phyloP scores from a whole-genome alignment of 805 yeast genomes.

The Candida ponderosae region DNA sequence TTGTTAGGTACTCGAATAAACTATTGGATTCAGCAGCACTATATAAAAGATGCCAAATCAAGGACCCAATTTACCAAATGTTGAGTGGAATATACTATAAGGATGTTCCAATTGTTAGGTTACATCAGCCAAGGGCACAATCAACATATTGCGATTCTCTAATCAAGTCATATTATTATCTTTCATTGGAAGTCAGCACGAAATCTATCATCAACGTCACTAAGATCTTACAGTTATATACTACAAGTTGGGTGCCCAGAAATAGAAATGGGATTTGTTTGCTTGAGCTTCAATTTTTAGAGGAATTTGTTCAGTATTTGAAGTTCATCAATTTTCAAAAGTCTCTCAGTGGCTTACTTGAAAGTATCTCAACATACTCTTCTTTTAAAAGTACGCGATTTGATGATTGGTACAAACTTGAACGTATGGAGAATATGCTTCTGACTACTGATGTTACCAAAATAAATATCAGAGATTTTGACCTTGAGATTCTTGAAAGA shows the following conservation, averaged over 20 bases:
- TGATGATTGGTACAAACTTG: conserved; percentile 8
- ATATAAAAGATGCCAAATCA: conserved; percentile 5
- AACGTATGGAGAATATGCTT: neutral
- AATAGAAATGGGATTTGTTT: conserved; percentile 6
- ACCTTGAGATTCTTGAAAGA: neutral
- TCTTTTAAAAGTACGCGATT: conserved; percentile 2
- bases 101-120: conserved; percentile 11
- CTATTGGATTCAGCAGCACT: conserved; percentile 4
- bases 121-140: neutral
- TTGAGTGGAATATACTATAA: conserved; percentile 12
- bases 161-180: conserved; percentile 24
- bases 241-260: conserved; percentile 22
- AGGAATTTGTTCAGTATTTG: conserved; percentile 11
- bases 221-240: conserved; percentile 22
- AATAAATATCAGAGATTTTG: conserved; percentile 3
- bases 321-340: conserved; percentile 13
- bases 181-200: conserved; percentile 25
- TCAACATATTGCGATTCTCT: conserved; percentile 17
- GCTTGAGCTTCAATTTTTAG: conserved; percentile 13
- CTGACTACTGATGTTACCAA: conserved; percentile 2
- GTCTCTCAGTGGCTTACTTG: conserved; percentile 5
- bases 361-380: conserved; percentile 5
- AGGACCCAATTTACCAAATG: conserved; percentile 16
- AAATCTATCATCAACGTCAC: conserved; percentile 22
- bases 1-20: conserved; percentile 5